Percentiles rank a stretch among this genome's conserved stretches.
phyloP scores from a whole-genome alignment of 1,139 yeast genomes.

The Candida sojae region DNA sequence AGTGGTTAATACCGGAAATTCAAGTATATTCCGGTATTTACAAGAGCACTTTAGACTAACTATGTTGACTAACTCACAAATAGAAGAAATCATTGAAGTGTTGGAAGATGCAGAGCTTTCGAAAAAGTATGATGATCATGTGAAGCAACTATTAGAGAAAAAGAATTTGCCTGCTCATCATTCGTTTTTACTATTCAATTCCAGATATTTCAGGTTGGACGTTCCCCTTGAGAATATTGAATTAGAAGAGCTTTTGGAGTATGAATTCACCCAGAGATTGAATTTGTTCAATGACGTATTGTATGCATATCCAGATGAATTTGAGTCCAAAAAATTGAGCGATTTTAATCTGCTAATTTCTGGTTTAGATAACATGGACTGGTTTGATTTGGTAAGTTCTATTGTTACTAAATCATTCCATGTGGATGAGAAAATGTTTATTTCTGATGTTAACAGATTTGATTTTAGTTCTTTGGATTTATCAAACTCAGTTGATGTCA shows the following conservation, averaged over 20 bases:
- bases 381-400: slow-evolving; percentile 51
- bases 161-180: slow-evolving; percentile 37
- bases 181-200: slow-evolving; percentile 39
- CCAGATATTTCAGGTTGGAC: slow-evolving; percentile 41
- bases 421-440: slow-evolving; percentile 34
- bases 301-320: slow-evolving; percentile 30
- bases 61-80: slow-evolving; percentile 16
- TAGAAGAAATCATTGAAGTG: slow-evolving; percentile 17
- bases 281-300: slow-evolving; percentile 30
- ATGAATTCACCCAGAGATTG: slow-evolving; percentile 39
- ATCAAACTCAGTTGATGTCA: slow-evolving; percentile 32
- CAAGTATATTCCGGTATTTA: slow-evolving; percentile 9
- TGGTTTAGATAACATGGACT: slow-evolving; percentile 27
- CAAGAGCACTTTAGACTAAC: slow-evolving; percentile 12
- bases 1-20: slow-evolving; percentile 28
- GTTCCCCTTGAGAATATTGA: slow-evolving; percentile 20
- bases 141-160: slow-evolving; percentile 15
- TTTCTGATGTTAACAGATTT: slow-evolving; percentile 43
- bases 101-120: slow-evolving; percentile 7
- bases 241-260: slow-evolving; percentile 30
- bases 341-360: slow-evolving; percentile 21
- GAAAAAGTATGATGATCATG: neutral
- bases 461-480: slow-evolving; percentile 42
- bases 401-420: slow-evolving; percentile 48
- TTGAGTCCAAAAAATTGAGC: slow-evolving; percentile 19